phyloP scores from a whole-genome alignment of 768 basidiomycete species.

The Roridomyces roridus region DNA sequence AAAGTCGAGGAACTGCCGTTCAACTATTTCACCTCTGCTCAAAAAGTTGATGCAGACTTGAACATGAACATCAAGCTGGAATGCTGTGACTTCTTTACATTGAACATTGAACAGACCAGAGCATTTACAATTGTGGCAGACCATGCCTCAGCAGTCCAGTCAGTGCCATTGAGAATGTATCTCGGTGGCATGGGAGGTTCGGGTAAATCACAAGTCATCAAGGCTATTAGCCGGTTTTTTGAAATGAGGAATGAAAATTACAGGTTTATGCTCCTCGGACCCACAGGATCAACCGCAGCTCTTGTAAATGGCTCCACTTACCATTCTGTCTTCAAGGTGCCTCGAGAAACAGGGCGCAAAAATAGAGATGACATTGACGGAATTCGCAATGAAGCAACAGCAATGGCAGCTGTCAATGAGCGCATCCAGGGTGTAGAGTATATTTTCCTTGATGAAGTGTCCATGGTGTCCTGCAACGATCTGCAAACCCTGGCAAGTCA shows the following conservation, averaged over 20 bases:
- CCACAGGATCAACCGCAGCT: conserved; percentile 40
- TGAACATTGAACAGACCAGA: conserved; percentile 40
- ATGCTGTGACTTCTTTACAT: conserved; percentile 2
- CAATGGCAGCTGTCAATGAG: not conserved
- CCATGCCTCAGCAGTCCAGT: conserved; percentile 14
- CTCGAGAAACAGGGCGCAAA: not conserved
- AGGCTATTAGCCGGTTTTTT: conserved; percentile 31
- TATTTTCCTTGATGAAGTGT: conserved; percentile 43
- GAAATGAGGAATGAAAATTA: conserved; percentile 27
- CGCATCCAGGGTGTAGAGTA: conserved; percentile 32
- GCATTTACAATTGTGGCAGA: conserved; percentile 37
- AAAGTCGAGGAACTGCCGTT: conserved; percentile 11
- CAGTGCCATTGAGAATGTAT: conserved; percentile 34
- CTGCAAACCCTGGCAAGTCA: conserved; percentile 30
- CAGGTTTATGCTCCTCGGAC: conserved; percentile 33
- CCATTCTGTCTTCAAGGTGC: conserved; percentile 31
- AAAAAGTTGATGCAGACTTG: not conserved
- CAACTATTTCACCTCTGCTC: conserved; percentile 5
- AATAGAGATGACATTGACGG: not conserved
- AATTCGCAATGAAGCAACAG: not conserved
- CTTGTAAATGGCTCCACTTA: conserved; percentile 42
- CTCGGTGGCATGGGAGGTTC: conserved; percentile 40
- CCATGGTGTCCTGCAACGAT: conserved; percentile 37
- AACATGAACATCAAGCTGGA: conserved; percentile 1
- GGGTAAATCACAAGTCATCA: conserved; percentile 37